Evolutionary conservation across 2,329 filamentous ascomycete species (phyloP), one percentile per base, ranked within the genome.

Genomic region (Alternaria brassicae): DNA sequence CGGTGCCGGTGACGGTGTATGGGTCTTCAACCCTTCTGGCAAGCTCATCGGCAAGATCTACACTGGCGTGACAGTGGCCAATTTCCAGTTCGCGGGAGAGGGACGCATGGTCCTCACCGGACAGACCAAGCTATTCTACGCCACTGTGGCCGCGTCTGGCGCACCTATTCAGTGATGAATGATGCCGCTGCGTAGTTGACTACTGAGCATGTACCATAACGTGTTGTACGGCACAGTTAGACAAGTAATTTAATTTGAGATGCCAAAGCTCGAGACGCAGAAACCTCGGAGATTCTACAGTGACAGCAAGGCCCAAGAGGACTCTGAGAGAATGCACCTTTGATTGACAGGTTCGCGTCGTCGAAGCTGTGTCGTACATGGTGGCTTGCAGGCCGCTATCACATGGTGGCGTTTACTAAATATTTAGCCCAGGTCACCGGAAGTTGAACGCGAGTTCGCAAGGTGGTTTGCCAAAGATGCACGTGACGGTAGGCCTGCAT

Each of bases 1-100:
- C 37, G 82, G 80, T 0, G 82, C 81, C 56, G 79, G 77, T 3
- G 83, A 83, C 56, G 83, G 83, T 10, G 72, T 85, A n/a, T 81
- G 84, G 60, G 77, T 85, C 2, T 85, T 80, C 78, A 81, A 75
- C 44, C 60, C 77, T 1, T 79, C 75, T 3, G 82, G 82, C 4
- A 73, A 73, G 21, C 72, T 82, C 0, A 76, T 84, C 30, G 83
- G 82, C 27, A 70, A 70, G 49, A 68, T 70, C 51, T 69, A 68
- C 25, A 69, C 68, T 4, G 67, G 63, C 23, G 62, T 57, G n/a
- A 52, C 42, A 19, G 68, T 63, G 17, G 68, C 68, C 10, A 70
- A 70, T 56, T 70, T 70, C 53, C 51, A 69, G 47, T 69, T 70
- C 36, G 65, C 68, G 45, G 68, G 68, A 13, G 60, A 70, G 15